Evolutionary conservation across 2,329 filamentous ascomycete species (phyloP), one percentile per base, ranked within the genome.

Genomic region (Fusarium sp.): DNA sequence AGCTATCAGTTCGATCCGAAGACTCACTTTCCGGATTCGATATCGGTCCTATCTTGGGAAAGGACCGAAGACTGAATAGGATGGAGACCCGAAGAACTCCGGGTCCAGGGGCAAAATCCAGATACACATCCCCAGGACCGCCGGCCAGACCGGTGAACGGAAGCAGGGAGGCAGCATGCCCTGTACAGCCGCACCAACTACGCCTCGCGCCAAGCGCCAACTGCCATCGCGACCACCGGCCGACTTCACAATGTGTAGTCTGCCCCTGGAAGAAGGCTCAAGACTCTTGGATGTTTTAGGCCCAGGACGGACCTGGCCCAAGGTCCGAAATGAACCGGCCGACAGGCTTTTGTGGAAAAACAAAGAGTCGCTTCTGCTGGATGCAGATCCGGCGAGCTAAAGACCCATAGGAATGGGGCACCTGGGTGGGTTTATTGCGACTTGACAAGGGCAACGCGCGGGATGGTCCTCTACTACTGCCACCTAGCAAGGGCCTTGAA

Each of bases 351-450:
- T 51, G 44, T 7, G 41, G 46, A 57, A 12, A 13, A 40, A 50
- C 34, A 37, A 34, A 57, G 30, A 54, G 60, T 53, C 39, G 37
- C 52, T 50, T 56, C 46, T 54, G 65, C 53, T 54, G 44, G 53
- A 68, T 28, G 50, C 51, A 65, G 68, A 71, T 71, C 68, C 71
- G 55, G 65, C 54, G 56, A 34, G 53, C 47, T 55, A 44, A 48
- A 36, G 36, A 66, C 47, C 68, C 68, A 55, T 56, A 65, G 40
- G 31, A 41, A 43, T 66, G 65, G 68, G 57, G 28, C 51, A 54
- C 40, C 34, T 7, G 57, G 62, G 68, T 70, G 65, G 68, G 56
- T 67, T 69, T 56, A 51, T 57, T 70, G 62, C 18, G 18, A 41
- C 58, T 46, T 34, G 40, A 39, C 58, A 47, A 60, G 56, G 46